A percentile compares a stretch with the other conserved stretches of the same genome.
These are phyloP conservation scores for Aspergillus brunneoviolaceus DNA, from an alignment of 2,329 filamentous ascomycete genomes.

Conservation along the genomic window DNA sequence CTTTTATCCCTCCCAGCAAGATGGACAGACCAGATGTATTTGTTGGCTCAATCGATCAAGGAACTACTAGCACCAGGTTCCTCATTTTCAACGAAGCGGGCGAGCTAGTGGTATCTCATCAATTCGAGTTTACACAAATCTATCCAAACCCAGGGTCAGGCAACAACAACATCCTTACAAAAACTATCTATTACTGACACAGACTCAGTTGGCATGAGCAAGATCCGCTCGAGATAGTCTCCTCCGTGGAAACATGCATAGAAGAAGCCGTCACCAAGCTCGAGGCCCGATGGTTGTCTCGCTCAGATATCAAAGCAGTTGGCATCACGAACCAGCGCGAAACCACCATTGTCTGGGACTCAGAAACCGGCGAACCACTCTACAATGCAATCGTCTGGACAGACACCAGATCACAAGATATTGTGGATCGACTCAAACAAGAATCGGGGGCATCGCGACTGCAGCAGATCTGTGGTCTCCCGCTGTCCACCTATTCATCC, in stretches of 20 bases:
- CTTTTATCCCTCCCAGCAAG: not conserved
- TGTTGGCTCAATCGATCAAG: slow-evolving; percentile 85
- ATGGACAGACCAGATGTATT: slow-evolving; percentile 49
- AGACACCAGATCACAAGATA: slow-evolving; percentile 72
- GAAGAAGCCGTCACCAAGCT: slow-evolving; percentile 71
- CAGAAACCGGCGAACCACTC: slow-evolving; percentile 72
- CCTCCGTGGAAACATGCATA: slow-evolving; percentile 75
- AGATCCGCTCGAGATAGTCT: slow-evolving; percentile 71
- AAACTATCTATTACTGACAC: not conserved
- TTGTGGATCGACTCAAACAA: slow-evolving; percentile 73
- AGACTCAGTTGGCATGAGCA: slow-evolving; percentile 78
- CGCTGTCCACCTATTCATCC: slow-evolving; percentile 83
- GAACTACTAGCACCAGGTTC: slow-evolving; percentile 84
- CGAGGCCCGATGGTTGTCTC: slow-evolving; percentile 61
- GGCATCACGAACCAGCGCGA: slow-evolving; percentile 91
- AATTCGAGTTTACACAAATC: slow-evolving; percentile 80
- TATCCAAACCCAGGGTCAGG: slow-evolving; percentile 81
- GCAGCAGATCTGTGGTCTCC: slow-evolving; percentile 70
- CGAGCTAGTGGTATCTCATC: slow-evolving; percentile 75
- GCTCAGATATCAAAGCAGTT: slow-evolving; percentile 67
- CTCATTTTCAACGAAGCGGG: slow-evolving; percentile 81
- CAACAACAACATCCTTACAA: not conserved
- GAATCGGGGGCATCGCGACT: slow-evolving; percentile 66
- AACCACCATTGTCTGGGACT: slow-evolving; percentile 83
- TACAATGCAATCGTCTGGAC: slow-evolving; percentile 88